These are phyloP conservation scores for Silene uniflora DNA, from an alignment of 148 eudicot genomes.

Conservation along the genomic window DNA sequence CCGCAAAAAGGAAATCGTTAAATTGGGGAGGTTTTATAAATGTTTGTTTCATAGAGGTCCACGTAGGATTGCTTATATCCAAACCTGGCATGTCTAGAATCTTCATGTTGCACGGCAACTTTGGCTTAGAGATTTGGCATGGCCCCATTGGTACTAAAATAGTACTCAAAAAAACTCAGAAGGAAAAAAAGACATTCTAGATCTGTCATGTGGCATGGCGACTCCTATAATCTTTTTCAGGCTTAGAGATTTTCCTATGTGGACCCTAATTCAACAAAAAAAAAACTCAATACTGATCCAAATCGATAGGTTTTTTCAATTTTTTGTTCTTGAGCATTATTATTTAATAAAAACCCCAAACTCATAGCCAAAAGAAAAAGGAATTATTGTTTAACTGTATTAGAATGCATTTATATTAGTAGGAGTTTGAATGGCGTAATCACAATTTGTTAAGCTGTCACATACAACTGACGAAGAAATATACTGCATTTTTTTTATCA, in stretches of 20 bases:
- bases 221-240: not conserved
- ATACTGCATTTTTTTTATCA: not conserved
- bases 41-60: not conserved
- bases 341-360: no score
- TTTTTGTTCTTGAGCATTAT: no score
- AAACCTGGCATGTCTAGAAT: not conserved
- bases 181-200: not conserved
- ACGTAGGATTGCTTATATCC: not conserved
- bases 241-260: not conserved
- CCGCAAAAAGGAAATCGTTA: not conserved
- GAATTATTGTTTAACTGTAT: not conserved
- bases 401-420: not conserved
- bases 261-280: not conserved
- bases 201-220: not conserved
- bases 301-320: no score
- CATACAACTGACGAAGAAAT: not conserved
- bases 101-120: not conserved
- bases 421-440: not conserved
- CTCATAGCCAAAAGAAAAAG: not conserved
- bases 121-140: not conserved
- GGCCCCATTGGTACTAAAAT: not conserved
- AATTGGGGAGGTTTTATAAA: not conserved
- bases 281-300: not conserved
- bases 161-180: not conserved
- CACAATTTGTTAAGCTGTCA: not conserved